Evolutionary conservation across 148 eudicot species (phyloP).

Genomic region (Cornus suecica): DNA sequence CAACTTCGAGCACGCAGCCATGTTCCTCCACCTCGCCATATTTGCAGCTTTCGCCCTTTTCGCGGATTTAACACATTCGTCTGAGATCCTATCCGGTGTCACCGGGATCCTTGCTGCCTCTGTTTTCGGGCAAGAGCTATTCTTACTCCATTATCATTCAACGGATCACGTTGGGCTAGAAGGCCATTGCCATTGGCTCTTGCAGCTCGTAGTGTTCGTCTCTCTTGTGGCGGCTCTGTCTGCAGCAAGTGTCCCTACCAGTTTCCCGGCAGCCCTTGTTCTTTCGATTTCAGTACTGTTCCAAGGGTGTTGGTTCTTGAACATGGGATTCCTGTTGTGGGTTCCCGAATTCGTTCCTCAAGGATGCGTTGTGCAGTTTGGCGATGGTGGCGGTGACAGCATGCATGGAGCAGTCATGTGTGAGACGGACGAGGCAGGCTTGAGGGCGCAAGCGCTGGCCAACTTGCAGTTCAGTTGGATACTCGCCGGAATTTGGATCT

Average conservation of each 20-base stretch:
- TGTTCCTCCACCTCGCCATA: constrained; percentile 75
- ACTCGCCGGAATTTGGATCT: constrained; percentile 58
- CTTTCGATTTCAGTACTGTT: constrained; percentile 60
- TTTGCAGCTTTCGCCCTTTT: constrained; percentile 61
- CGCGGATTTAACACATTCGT: constrained; percentile 33
- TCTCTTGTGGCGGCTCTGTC: constrained; percentile 52
- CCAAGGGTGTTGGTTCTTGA: constrained; percentile 76
- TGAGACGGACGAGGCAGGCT: constrained; percentile 45
- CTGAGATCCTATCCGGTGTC: constrained; percentile 37
- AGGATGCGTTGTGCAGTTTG: constrained; percentile 46
- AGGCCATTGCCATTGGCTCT: constrained; percentile 83
- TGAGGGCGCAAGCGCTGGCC: constrained; percentile 71
- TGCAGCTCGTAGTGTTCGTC: constrained; percentile 62
- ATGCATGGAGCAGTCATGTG: constrained; percentile 61
- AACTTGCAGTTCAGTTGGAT: constrained; percentile 92
- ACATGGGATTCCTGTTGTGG: constrained; percentile 89
- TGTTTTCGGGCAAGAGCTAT: constrained; percentile 68
- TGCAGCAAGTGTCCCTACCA: constrained; percentile 37
- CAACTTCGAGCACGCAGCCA: constrained; percentile 77
- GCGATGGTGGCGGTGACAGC: constrained; percentile 8
- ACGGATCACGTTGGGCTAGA: constrained; percentile 84
- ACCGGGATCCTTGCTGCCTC: constrained; percentile 63
- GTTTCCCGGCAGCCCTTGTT: constrained; percentile 54
- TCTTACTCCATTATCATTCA: constrained; percentile 79
- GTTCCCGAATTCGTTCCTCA: constrained; percentile 58